Conservation (phyloP, 257 asterid species). For the Ocimum tenuiflorum region DNA sequence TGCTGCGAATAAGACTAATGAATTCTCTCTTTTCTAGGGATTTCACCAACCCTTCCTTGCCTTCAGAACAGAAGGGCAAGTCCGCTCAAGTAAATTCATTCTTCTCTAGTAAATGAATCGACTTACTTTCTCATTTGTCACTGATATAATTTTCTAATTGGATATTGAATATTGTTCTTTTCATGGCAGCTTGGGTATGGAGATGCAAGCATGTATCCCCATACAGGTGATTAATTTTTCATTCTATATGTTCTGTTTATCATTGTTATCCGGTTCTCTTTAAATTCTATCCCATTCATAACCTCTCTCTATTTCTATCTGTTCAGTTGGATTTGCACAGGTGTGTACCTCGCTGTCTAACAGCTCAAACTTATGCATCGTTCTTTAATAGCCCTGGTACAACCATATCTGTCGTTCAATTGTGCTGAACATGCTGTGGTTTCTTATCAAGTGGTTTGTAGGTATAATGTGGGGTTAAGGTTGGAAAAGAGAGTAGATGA, state of each 20-base stretch:
- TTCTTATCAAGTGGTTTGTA: constrained; percentile 6
- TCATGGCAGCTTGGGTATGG: constrained; percentile 65
- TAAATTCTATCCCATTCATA: constrained; percentile 17
- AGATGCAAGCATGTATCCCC: constrained; percentile 65
- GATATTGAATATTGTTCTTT: constrained; percentile 17
- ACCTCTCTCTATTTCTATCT: constrained; percentile 17
- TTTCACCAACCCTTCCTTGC: constrained; percentile 88
- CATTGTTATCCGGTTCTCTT: not conserved
- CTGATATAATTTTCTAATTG: constrained; percentile 23
- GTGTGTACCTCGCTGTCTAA: constrained; percentile 36
- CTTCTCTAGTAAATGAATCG: constrained; percentile 20
- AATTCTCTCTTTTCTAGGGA: constrained; percentile 54
- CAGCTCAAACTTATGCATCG: constrained; percentile 12
- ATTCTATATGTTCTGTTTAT: not conserved
- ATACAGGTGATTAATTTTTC: constrained; percentile 40
- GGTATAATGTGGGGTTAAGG: not conserved
- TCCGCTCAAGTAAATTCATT: constrained; percentile 65
- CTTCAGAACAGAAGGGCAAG: constrained; percentile 94
- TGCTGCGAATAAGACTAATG: constrained; percentile 20
- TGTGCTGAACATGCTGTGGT: constrained; percentile 8
- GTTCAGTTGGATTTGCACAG: constrained; percentile 88
- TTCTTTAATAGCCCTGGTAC: constrained; percentile 15
- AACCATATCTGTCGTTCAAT: not conserved
- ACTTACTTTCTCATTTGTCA: constrained; percentile 13
- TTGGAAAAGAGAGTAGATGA: not conserved